Evolutionary conservation across 2,329 filamentous ascomycete genomes (phyloP), one percentile per base, ranked within the genome.

Genomic region (Colletotrichum liriopes): DNA sequence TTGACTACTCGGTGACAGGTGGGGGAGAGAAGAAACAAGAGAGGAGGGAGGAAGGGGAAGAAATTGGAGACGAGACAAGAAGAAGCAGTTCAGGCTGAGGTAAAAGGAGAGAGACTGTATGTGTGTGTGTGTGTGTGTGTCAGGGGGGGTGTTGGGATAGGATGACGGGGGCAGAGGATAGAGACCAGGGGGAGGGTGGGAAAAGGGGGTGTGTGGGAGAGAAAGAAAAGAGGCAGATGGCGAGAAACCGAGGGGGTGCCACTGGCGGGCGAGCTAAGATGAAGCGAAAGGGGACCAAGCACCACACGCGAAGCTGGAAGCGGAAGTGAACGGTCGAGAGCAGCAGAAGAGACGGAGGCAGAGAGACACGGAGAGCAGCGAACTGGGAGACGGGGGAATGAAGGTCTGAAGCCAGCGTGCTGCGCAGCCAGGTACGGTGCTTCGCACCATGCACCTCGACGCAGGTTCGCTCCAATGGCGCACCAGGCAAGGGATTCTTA

Each of bases 1-100:
- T 55, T n/a, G 54, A 66, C 71, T 71, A 41, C 47, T 73, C 67
- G 49, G 35, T 71, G 67, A 73, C 71, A 73, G 67, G 71, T 66
- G 71, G 67, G 69, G 60, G 68, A 72, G 55, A 71, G 51, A 54
- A 75, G 62, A 67, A 74, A 65, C 65, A 67, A 72, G 61, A 72
- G 58, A 71, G 26, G 62, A 62, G 64, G 29, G 56, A 65, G 51
- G 65, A 58, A 68, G 54, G 43, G 32, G 47, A 60, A 71, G 63
- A 68, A 55, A 43, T 64, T 35, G 56, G 61, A 69, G 65, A 64
- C 66, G 61, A 75, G 56, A 67, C 65, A 65, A 71, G 67, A 72
- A 60, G 71, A 76, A 59, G 71, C 73, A 65, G 60, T 58, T 65
- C 56, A 26, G 49, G 66, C 51, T 56, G 60, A 65, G 43, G 71